Evolutionary conservation across 2,329 filamentous ascomycete species (phyloP).

Genomic region (Aspergillus tubingensis): DNA sequence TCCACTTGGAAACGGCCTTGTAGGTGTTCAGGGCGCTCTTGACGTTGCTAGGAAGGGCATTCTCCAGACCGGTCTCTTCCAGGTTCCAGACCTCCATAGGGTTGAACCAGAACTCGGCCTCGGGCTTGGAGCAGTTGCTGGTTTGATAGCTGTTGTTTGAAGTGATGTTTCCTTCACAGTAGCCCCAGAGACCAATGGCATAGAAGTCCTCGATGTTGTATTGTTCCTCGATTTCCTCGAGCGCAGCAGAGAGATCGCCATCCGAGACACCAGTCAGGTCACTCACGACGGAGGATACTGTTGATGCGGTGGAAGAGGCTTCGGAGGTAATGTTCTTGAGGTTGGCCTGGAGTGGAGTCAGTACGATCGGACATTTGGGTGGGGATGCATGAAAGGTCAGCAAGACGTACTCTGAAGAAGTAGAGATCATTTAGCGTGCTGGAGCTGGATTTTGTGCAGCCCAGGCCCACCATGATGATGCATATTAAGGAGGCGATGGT

Average conservation of each 20-base stretch:
- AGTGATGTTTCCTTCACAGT: conserved; percentile 67
- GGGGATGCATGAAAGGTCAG: neutral
- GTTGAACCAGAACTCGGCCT: conserved; percentile 76
- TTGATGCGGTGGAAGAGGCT: conserved; percentile 37
- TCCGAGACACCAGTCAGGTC: conserved; percentile 38
- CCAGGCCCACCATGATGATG: conserved; percentile 59
- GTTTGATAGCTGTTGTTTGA: conserved; percentile 55
- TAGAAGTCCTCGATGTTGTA: conserved; percentile 74
- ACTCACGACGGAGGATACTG: conserved; percentile 31
- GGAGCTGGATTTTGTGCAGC: conserved; percentile 55
- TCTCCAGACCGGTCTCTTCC: conserved; percentile 56
- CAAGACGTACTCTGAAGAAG: conserved; percentile 52
- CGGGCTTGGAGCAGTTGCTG: conserved; percentile 67
- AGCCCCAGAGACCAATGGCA: conserved; percentile 81
- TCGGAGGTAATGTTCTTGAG: conserved; percentile 58
- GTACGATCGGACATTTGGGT: conserved; percentile 1
- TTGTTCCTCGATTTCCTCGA: conserved; percentile 40
- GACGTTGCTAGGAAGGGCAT: conserved; percentile 69
- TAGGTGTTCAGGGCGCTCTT: conserved; percentile 71
- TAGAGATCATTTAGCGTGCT: conserved; percentile 54
- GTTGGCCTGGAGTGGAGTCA: conserved; percentile 51
- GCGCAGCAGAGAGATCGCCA: conserved; percentile 39
- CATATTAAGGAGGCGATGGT: conserved; percentile 76
- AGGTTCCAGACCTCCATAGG: conserved; percentile 68
- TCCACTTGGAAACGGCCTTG: conserved; percentile 74